A percentile compares a stretch with the other conserved stretches of the same genome.
Conservation (phyloP, 257 asterid species). For the Hygrophila difformis region DNA sequence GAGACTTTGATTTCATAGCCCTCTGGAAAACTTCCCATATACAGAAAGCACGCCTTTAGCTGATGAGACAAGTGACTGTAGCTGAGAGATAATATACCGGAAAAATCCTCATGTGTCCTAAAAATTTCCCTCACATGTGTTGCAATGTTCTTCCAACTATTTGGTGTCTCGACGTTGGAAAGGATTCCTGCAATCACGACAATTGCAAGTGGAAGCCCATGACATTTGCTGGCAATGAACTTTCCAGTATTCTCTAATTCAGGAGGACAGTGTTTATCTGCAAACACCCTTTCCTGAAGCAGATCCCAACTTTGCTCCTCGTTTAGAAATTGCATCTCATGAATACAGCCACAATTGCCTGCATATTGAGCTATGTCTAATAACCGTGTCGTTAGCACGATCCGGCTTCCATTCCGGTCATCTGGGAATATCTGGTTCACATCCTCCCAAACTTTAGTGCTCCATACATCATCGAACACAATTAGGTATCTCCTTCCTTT, state of each 20-base stretch:
- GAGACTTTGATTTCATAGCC: not conserved
- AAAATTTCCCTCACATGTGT: not conserved
- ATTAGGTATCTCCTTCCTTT: constrained; percentile 17
- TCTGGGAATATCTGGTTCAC: constrained; percentile 16
- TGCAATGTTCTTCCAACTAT: constrained; percentile 7
- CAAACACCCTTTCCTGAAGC: not conserved
- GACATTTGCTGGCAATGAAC: not conserved
- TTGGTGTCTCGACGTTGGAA: not conserved
- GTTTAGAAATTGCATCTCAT: not conserved
- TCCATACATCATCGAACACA: constrained; percentile 27
- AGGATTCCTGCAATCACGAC: constrained; percentile 7
- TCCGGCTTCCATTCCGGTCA: constrained; percentile 17
- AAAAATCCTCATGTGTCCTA: not conserved
- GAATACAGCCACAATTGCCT: not conserved
- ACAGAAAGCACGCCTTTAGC: constrained; percentile 18
- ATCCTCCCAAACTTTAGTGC: constrained; percentile 6
- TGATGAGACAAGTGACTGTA: constrained; percentile 15
- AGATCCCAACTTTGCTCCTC: constrained; percentile 9
- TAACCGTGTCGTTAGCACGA: constrained; percentile 19
- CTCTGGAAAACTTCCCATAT: constrained; percentile 12
- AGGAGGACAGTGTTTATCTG: constrained; percentile 1
- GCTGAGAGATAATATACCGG: constrained; percentile 14
- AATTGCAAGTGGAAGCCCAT: constrained; percentile 1
- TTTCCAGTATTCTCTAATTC: constrained; percentile 3
- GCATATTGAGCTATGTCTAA: not conserved